Conservation (phyloP, 108 stramenopile species). For the Cylindrotheca fusiformis region DNA sequence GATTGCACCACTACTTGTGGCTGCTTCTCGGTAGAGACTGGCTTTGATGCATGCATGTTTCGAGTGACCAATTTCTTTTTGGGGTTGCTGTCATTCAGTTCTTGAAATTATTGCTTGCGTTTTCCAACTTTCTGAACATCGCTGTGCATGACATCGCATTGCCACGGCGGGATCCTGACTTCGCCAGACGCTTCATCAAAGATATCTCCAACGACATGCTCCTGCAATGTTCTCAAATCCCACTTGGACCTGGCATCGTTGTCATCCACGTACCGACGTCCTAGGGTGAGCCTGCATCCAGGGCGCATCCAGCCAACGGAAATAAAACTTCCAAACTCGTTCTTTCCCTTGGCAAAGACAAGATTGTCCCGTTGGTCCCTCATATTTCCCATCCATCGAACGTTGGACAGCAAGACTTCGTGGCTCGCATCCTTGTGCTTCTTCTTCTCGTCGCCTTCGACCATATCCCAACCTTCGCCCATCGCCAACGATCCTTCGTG, state of each 20-base stretch:
- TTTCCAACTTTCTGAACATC: constrained; percentile 1
- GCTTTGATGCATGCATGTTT: no score
- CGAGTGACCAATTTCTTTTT: no score
- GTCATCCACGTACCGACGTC: constrained; percentile 53
- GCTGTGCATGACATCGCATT: constrained; percentile 33
- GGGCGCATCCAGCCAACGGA: constrained; percentile 60
- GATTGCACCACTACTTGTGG: no score
- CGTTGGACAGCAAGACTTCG: constrained; percentile 31
- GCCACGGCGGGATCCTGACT: constrained; percentile 56
- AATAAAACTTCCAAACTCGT: constrained; percentile 53
- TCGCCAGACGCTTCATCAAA: constrained; percentile 5
- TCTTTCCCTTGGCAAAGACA: constrained; percentile 48
- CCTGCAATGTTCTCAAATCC: constrained; percentile 43
- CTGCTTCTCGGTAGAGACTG: no score
- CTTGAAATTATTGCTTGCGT: background rate
- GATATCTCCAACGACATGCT: constrained; percentile 29
- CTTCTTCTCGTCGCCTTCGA: constrained; percentile 22
- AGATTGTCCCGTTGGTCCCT: constrained; percentile 44
- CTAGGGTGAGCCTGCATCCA: constrained; percentile 59
- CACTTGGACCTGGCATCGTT: constrained; percentile 48
- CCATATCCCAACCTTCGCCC: constrained; percentile 52
- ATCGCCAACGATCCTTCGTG: constrained; percentile 21
- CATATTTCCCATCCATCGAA: constrained; percentile 59
- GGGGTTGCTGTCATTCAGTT: background rate
- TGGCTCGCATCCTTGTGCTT: constrained; percentile 46